These are phyloP conservation scores for Suillus subluteus DNA, from an alignment of 768 basidiomycete genomes.

Conservation along the genomic window DNA sequence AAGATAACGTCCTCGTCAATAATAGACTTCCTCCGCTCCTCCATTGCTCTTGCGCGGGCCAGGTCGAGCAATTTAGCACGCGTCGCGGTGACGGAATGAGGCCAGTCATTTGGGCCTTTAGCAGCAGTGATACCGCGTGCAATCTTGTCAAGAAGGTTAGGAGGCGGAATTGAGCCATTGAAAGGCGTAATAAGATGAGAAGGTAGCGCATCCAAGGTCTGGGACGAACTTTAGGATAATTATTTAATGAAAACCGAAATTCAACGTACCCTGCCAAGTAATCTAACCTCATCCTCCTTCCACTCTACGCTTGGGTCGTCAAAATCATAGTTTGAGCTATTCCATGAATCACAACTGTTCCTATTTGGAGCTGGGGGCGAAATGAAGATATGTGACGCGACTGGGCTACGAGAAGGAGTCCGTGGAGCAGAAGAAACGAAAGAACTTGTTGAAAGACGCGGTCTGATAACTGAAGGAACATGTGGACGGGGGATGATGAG, in stretches of 20 bases:
- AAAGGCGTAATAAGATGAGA: constrained; percentile 86
- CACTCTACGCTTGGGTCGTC: constrained; percentile 69
- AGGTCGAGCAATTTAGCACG: constrained; percentile 83
- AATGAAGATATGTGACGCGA: constrained; percentile 56
- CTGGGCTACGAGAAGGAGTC: constrained; percentile 63
- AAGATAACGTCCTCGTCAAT: constrained; percentile 49
- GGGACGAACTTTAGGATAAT: background rate
- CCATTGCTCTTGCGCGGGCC: constrained; percentile 66
- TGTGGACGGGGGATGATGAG: constrained; percentile 66
- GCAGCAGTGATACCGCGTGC: constrained; percentile 76
- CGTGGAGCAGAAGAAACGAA: constrained; percentile 48
- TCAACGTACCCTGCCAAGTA: constrained; percentile 65
- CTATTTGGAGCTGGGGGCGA: constrained; percentile 44
- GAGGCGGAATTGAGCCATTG: constrained; percentile 81
- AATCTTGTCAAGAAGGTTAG: constrained; percentile 86
- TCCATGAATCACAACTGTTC: constrained; percentile 85
- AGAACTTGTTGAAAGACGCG: constrained; percentile 45
- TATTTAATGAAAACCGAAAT: constrained; percentile 3
- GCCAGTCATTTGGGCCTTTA: constrained; percentile 80
- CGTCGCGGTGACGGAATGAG: constrained; percentile 80
- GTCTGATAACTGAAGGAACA: constrained; percentile 43
- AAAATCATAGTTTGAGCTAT: constrained; percentile 72
- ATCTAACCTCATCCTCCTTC: constrained; percentile 71
- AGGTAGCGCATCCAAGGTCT: constrained; percentile 86
- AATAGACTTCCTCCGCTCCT: constrained; percentile 45